Evolutionary conservation across 2,329 filamentous ascomycete species (phyloP).

Genomic region (Elsinoe ampelina): DNA sequence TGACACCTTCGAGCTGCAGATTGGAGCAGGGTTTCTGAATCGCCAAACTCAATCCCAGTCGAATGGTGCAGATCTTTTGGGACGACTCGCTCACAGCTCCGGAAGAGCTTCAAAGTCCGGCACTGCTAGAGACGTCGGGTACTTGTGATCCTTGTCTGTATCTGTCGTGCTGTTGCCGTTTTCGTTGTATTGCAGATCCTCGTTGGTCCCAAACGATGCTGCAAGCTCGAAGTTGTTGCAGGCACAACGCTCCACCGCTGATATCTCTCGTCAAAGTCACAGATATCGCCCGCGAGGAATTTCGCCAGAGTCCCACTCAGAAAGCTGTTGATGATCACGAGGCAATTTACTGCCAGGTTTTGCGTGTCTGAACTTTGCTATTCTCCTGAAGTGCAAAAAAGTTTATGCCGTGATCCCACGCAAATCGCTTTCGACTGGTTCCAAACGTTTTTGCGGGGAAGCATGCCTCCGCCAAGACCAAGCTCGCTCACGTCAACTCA

Average conservation of each 20-base stretch:
- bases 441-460: slow-evolving; percentile 8
- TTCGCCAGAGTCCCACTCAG: too few species aligned
- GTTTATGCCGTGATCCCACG: background rate
- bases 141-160: background rate
- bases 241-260: background rate
- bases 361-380: background rate
- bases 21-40: background rate
- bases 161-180: background rate
- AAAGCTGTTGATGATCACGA: too few species aligned
- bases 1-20: background rate
- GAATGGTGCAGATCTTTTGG: background rate
- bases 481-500: slow-evolving; percentile 8
- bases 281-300: too few species aligned
- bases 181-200: background rate
- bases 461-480: background rate
- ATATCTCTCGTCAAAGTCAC: background rate
- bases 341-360: too few species aligned
- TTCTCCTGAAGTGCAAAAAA: background rate
- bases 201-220: background rate
- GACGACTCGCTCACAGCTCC: background rate
- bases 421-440: background rate
- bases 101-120: background rate
- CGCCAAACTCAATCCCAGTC: background rate
- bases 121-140: too few species aligned
- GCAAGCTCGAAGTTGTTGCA: background rate